Evolutionary conservation across 2,329 filamentous ascomycete genomes (phyloP).

Genomic region (Teratosphaeriaceae sp.): DNA sequence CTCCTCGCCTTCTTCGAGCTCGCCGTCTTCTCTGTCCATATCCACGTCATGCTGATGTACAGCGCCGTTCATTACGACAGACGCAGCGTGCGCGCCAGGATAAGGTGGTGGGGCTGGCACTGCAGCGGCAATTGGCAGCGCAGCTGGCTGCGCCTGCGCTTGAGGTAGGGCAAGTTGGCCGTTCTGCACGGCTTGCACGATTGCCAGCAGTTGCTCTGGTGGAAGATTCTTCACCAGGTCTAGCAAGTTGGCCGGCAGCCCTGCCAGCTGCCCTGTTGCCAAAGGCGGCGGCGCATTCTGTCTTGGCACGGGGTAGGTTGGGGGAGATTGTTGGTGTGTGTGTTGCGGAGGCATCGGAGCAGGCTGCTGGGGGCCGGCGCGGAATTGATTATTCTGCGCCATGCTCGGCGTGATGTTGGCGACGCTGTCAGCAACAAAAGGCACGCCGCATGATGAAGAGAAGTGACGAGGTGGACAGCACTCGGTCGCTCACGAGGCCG

Average conservation of each 20-base stretch:
- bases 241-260: constrained; percentile 1
- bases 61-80: background rate
- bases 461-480: background rate
- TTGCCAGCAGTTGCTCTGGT: constrained; percentile 22
- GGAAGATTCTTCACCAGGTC: constrained; percentile 19
- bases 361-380: constrained; percentile 5
- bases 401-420: constrained; percentile 5
- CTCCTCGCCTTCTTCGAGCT: constrained; percentile 65
- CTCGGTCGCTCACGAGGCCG: background rate
- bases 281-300: background rate
- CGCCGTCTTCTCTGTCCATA: constrained; percentile 62
- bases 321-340: constrained; percentile 7
- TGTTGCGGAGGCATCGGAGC: constrained; percentile 1
- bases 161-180: constrained; percentile 19
- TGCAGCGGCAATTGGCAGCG: constrained; percentile 3
- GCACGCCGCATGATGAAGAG: constrained; percentile 5
- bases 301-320: constrained; percentile 6
- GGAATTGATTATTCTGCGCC: constrained; percentile 17
- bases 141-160: constrained; percentile 3
- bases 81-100: background rate
- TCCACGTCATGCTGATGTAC: constrained; percentile 22
- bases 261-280: constrained; percentile 8
- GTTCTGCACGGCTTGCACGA: constrained; percentile 21
- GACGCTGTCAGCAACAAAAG: background rate
- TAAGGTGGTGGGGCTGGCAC: constrained; percentile 2